Evolutionary conservation across 352 stramenopile species (phyloP).

Genomic region (Pythium aphanidermatum): DNA sequence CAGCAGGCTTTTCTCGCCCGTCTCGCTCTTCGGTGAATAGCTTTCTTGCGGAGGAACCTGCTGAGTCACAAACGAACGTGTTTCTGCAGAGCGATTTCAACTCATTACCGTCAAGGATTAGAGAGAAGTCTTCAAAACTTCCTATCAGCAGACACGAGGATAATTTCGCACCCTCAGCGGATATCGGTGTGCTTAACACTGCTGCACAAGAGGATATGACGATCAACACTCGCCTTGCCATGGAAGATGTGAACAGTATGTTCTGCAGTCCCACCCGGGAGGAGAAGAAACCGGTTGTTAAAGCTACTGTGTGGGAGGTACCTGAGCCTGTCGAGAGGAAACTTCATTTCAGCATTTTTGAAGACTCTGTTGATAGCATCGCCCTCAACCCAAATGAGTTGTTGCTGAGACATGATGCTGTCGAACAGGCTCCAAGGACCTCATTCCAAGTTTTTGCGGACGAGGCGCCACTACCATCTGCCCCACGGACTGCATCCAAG

Average conservation of each 20-base stretch:
- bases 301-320: slow-evolving; percentile 37
- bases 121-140: too few species aligned
- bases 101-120: background rate
- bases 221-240: slow-evolving; percentile 79
- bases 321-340: slow-evolving; percentile 74
- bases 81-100: background rate
- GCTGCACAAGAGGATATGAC: slow-evolving; percentile 80
- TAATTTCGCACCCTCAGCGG: background rate
- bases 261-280: slow-evolving; percentile 73
- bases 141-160: too few species aligned
- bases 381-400: slow-evolving; percentile 41
- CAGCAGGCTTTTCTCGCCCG: background rate
- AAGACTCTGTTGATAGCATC: slow-evolving; percentile 71
- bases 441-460: slow-evolving; percentile 47
- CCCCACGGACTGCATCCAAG: slow-evolving; percentile 13
- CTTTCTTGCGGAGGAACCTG: slow-evolving; percentile 9
- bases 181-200: slow-evolving; percentile 17
- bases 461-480: slow-evolving; percentile 13
- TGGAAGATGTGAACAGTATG: slow-evolving; percentile 84
- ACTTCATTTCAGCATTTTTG: slow-evolving; percentile 79
- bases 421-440: slow-evolving; percentile 32
- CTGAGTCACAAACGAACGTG: background rate
- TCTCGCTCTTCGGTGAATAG: slow-evolving; percentile 6
- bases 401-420: slow-evolving; percentile 35
- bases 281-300: slow-evolving; percentile 16